These are phyloP conservation scores for Candida vartiovaarae DNA, from an alignment of 805 yeast genomes.

Conservation along the genomic window DNA sequence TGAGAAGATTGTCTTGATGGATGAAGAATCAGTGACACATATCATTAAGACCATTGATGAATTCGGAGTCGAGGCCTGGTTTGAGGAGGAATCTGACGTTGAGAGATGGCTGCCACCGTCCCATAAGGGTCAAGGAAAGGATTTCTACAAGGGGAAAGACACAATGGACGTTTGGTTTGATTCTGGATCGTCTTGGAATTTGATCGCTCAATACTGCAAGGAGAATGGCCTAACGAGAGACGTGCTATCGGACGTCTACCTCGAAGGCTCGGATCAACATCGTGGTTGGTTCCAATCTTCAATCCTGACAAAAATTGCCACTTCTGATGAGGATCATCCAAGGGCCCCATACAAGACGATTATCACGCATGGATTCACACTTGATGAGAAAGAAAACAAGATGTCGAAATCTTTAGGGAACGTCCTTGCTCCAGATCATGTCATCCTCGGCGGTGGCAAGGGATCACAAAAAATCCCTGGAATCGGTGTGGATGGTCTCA, in stretches of 20 bases:
- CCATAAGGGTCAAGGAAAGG: slow-evolving; percentile 32
- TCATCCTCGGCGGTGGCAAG: slow-evolving; percentile 34
- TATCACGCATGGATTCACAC: slow-evolving; percentile 88
- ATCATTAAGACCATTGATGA: slow-evolving; percentile 50
- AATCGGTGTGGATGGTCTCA: slow-evolving; percentile 83
- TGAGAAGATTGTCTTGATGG: slow-evolving; percentile 59
- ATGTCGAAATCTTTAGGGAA: slow-evolving; percentile 95
- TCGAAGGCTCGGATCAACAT: slow-evolving; percentile 98
- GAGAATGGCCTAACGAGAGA: slow-evolving; percentile 32
- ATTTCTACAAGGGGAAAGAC: slow-evolving; percentile 64
- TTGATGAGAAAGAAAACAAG: slow-evolving; percentile 79
- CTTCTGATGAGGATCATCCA: slow-evolving; percentile 16
- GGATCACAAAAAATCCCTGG: slow-evolving; percentile 52
- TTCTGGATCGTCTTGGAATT: slow-evolving; percentile 89
- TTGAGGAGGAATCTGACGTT: slow-evolving; percentile 43
- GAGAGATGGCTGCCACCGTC: slow-evolving; percentile 68
- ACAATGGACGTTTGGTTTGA: slow-evolving; percentile 99
- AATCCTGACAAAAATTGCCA: slow-evolving; percentile 66
- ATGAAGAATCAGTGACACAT: slow-evolving; percentile 45
- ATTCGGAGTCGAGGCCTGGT: slow-evolving; percentile 79
- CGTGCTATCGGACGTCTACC: slow-evolving; percentile 68
- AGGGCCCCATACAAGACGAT: slow-evolving; percentile 65
- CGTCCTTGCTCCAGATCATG: slow-evolving; percentile 58
- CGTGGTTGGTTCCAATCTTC: slow-evolving; percentile 99
- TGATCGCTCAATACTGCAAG: slow-evolving; percentile 35